Conservation (phyloP, 805 yeast species). For the Vanderwaltozyma yarrowii region DNA sequence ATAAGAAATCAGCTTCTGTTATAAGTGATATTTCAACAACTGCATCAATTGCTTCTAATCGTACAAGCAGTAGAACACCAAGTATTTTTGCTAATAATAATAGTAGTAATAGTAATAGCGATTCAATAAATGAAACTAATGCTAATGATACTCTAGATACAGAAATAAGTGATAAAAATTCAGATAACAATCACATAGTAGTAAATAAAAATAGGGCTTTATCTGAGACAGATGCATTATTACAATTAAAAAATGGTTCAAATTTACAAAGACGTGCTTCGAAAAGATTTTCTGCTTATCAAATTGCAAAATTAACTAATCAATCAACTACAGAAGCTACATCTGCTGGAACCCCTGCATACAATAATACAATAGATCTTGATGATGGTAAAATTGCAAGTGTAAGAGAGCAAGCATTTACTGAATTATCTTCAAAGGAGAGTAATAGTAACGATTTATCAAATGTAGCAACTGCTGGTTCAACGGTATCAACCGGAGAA, state of each 20-base stretch:
- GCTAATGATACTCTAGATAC: background rate
- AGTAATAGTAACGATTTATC: background rate
- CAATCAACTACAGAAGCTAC: conserved; percentile 26
- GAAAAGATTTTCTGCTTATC: conserved; percentile 87
- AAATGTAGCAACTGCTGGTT: background rate
- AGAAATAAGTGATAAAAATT: no score
- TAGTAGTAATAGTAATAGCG: background rate
- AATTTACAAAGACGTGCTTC: conserved; percentile 88
- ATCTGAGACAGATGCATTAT: conserved; percentile 46
- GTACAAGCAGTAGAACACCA: background rate
- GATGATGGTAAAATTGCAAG: background rate
- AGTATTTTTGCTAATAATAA: conserved; percentile 1
- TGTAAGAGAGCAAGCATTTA: conserved; percentile 1
- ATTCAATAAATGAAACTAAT: background rate
- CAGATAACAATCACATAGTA: background rate
- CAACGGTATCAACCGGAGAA: background rate
- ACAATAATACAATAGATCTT: background rate
- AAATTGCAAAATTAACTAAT: conserved; percentile 64
- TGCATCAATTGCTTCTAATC: background rate
- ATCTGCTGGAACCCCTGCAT: background rate
- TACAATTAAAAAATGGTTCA: conserved; percentile 71
- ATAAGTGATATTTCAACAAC: conserved; percentile 3
- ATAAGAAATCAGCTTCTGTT: conserved; percentile 4
- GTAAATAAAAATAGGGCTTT: conserved; percentile 1
- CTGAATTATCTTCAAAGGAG: background rate